Percentiles rank a stretch among this genome's conserved stretches.
phyloP scores from a whole-genome alignment of 768 basidiomycete genomes.

The Xerocomus potaroensis region DNA sequence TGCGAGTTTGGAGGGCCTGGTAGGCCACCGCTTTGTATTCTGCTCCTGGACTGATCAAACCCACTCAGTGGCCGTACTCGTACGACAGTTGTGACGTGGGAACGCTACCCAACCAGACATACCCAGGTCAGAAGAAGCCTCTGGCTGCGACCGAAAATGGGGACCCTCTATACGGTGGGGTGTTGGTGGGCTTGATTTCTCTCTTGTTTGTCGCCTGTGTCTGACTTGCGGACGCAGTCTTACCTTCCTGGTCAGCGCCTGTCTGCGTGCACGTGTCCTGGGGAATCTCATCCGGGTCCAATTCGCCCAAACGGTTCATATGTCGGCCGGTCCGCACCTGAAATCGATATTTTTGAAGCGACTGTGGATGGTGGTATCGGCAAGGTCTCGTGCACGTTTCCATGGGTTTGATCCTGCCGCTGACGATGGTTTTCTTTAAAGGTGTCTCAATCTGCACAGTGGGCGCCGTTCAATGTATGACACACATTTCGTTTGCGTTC shows the following conservation, averaged over 20 bases:
- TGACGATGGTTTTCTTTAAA: slow-evolving; percentile 17
- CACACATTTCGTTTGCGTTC: not conserved
- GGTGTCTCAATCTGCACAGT: slow-evolving; percentile 55
- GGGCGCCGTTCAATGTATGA: slow-evolving; percentile 35
- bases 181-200: slow-evolving; percentile 18
- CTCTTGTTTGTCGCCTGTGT: not conserved
- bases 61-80: slow-evolving; percentile 44
- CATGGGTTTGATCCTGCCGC: not conserved
- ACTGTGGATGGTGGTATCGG: slow-evolving; percentile 27
- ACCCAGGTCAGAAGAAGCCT: slow-evolving; percentile 41
- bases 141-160: slow-evolving; percentile 38
- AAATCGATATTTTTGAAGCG: slow-evolving; percentile 60
- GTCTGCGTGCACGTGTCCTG: slow-evolving; percentile 53
- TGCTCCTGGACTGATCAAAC: slow-evolving; percentile 1
- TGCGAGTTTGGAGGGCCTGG: slow-evolving; percentile 59
- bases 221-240: slow-evolving; percentile 25
- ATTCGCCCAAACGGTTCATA: slow-evolving; percentile 43
- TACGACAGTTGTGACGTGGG: slow-evolving; percentile 73
- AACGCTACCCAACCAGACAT: slow-evolving; percentile 71
- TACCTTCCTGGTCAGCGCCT: slow-evolving; percentile 56
- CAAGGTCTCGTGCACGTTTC: slow-evolving; percentile 29
- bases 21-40: slow-evolving; percentile 30
- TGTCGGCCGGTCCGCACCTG: slow-evolving; percentile 52
- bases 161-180: slow-evolving; percentile 31
- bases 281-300: slow-evolving; percentile 58